Evolutionary conservation across 495 filamentous ascomycete genomes (phyloP).

Genomic region (Xylaria grammica): DNA sequence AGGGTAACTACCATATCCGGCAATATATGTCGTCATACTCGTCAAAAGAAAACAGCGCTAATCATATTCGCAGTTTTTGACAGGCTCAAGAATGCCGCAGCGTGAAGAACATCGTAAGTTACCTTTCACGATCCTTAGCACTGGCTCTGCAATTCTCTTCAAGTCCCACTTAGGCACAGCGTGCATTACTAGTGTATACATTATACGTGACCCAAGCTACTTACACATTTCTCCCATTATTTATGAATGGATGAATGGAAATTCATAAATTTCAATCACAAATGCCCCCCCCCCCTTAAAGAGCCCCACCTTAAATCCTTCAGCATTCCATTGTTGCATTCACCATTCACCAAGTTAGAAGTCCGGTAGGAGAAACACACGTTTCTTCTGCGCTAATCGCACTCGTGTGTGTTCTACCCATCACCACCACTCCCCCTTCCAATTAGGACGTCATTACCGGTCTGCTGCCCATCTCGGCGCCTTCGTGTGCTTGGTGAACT

Average conservation of each 20-base stretch:
- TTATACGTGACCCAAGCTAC: too few relatives aligned
- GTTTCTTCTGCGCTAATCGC: background rate
- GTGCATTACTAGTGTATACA: background rate
- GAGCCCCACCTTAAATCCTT: background rate
- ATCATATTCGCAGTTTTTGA: background rate
- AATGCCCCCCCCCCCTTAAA: background rate
- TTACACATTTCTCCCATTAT: too few relatives aligned
- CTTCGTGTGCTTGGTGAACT: background rate
- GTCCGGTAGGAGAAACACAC: too few relatives aligned
- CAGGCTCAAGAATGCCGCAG: slow-evolving; percentile 9
- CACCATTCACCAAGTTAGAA: background rate
- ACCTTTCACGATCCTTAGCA: background rate
- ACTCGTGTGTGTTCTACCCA: background rate
- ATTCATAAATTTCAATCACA: too few relatives aligned
- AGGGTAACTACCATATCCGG: slow-evolving; percentile 21
- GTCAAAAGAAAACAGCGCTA: background rate
- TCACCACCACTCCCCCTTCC: background rate
- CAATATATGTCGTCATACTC: slow-evolving; percentile 10
- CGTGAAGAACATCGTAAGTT: slow-evolving; percentile 15
- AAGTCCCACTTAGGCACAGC: background rate
- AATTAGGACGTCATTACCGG: background rate
- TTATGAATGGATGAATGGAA: too few relatives aligned
- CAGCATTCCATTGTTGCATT: background rate
- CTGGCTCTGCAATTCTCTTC: background rate
- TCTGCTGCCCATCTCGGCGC: background rate